These are phyloP conservation scores for Quercus phellos DNA, from an alignment of 331 rosid species.

Conservation along the genomic window DNA sequence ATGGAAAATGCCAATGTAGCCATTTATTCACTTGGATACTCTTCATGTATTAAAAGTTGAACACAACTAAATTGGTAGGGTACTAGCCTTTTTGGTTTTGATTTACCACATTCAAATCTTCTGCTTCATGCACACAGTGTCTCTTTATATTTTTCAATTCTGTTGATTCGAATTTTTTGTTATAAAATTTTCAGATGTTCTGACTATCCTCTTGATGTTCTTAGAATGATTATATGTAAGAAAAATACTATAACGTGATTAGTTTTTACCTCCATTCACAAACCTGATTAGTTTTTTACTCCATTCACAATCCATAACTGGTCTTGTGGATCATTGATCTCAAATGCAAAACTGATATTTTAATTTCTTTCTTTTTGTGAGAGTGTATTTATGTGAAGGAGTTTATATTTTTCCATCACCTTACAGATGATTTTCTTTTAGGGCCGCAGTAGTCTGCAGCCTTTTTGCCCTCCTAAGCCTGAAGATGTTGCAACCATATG, in stretches of 20 bases:
- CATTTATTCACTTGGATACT: not conserved
- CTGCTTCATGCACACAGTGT: not conserved
- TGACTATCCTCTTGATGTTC: too few species aligned
- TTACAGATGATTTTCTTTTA: constrained; percentile 38
- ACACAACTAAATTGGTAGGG: not conserved
- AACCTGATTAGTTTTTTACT: not conserved
- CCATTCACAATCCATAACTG: not conserved
- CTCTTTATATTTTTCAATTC: not conserved
- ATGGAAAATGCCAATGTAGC: not conserved
- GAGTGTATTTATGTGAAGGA: not conserved
- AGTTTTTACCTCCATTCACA: not conserved
- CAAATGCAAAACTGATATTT: not conserved
- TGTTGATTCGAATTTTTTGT: not conserved
- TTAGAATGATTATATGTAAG: not conserved
- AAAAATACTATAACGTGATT: not conserved
- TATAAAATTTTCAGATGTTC: too few species aligned
- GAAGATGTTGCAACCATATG: constrained; percentile 88
- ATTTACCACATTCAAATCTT: not conserved
- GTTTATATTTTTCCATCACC: constrained; percentile 1
- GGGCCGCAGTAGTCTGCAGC: constrained; percentile 73
- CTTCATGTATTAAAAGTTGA: not conserved
- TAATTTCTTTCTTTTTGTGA: not conserved
- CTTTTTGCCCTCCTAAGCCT: constrained; percentile 80
- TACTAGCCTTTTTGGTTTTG: not conserved
- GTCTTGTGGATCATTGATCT: not conserved